Evolutionary conservation across 78 protist species (phyloP).

Genomic region (Dictyostelium purpureum): DNA sequence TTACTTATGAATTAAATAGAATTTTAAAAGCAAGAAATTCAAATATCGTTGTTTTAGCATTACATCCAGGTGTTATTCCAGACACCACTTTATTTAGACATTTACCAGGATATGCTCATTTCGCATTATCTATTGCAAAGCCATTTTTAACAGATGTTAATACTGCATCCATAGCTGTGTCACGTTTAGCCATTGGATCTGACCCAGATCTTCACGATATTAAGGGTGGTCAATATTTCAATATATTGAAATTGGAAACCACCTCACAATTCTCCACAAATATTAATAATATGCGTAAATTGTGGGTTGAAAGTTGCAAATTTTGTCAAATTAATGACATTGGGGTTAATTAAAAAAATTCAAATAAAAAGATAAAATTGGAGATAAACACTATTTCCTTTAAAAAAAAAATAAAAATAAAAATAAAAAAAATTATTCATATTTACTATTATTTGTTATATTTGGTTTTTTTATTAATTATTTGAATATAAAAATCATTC

Average conservation of each 20-base stretch:
- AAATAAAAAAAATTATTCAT: no score
- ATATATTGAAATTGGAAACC: neutral
- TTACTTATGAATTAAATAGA: constrained; percentile 24
- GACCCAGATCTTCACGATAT: constrained; percentile 15
- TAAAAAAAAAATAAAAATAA: no score
- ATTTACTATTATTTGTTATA: no score
- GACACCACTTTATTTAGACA: neutral
- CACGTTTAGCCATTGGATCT: constrained; percentile 24
- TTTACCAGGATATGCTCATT: neutral
- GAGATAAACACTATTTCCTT: no score
- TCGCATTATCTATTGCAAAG: neutral
- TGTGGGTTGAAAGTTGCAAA: neutral
- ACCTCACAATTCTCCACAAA: neutral
- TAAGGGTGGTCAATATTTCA: constrained; percentile 35
- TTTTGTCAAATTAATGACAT: neutral
- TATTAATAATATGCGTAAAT: neutral
- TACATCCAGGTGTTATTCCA: constrained; percentile 66
- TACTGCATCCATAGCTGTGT: neutral
- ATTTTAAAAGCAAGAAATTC: constrained; percentile 15
- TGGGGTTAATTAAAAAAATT: neutral
- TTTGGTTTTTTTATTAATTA: no score
- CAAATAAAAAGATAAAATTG: no score
- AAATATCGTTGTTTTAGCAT: constrained; percentile 8
- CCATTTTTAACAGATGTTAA: neutral
- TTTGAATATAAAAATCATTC: no score